Evolutionary conservation across 768 basidiomycete genomes (phyloP).

Genomic region (Tubosaeta sp.): DNA sequence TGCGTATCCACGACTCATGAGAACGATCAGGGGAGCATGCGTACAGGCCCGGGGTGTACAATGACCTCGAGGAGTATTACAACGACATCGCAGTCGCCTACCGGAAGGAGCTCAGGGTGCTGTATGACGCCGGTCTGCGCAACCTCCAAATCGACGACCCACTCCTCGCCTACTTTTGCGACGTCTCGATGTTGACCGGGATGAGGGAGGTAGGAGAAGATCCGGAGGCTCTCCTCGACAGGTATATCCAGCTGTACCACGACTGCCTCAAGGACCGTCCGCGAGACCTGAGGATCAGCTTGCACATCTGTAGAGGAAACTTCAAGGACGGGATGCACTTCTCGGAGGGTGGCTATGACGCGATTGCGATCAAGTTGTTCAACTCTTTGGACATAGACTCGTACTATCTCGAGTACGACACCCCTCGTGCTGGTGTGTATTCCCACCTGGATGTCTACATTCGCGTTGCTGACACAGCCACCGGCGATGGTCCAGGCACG

Average conservation of each 20-base stretch:
- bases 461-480: neutral
- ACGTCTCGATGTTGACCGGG: constrained; percentile 47
- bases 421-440: constrained; percentile 38
- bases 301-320: constrained; percentile 43
- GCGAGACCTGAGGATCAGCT: constrained; percentile 36
- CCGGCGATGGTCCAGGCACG: constrained; percentile 11
- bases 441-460: neutral
- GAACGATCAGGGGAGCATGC: constrained; percentile 18
- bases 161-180: constrained; percentile 60
- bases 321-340: constrained; percentile 34
- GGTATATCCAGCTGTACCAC: constrained; percentile 44
- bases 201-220: constrained; percentile 61
- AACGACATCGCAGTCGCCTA: constrained; percentile 33
- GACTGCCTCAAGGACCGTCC: constrained; percentile 36
- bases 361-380: constrained; percentile 43
- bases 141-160: constrained; percentile 48
- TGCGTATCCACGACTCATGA: neutral
- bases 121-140: constrained; percentile 12
- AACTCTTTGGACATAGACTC: constrained; percentile 40
- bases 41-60: constrained; percentile 17
- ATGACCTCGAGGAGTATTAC: constrained; percentile 40
- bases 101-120: neutral
- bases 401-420: constrained; percentile 48
- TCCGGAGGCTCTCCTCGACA: constrained; percentile 59
- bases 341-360: constrained; percentile 43